These are phyloP conservation scores for Amphirosellinia nigrospora DNA, from an alignment of 495 filamentous ascomycete species.

Conservation along the genomic window DNA sequence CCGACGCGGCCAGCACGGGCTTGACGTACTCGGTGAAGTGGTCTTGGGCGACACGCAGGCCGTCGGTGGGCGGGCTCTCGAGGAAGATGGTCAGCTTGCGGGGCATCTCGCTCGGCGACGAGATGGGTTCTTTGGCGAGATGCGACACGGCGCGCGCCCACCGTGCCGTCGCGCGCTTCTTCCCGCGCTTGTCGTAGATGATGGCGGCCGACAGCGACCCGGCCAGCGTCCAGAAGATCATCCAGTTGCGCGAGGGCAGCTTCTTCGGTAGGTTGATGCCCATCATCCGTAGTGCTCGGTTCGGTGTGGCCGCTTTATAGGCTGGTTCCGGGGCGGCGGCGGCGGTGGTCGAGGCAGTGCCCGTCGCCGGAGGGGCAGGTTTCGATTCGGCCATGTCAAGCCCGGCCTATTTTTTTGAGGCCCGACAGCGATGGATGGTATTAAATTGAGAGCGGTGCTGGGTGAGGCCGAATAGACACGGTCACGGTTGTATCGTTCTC, in stretches of 20 bases:
- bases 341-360: conserved; percentile 27
- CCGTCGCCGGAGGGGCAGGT: conserved; percentile 12
- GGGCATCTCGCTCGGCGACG: conserved; percentile 69
- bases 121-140: conserved; percentile 76
- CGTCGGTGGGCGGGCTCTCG: conserved; percentile 83
- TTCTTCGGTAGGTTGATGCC: conserved; percentile 79
- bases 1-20: conserved; percentile 86
- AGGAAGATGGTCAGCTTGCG: conserved; percentile 88
- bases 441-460: not conserved
- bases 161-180: conserved; percentile 78
- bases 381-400: conserved; percentile 27
- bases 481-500: not conserved
- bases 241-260: conserved; percentile 96
- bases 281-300: conserved; percentile 77
- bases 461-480: not conserved
- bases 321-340: conserved; percentile 31
- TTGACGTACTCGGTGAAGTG: conserved; percentile 97
- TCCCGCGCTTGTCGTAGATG: conserved; percentile 89
- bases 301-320: conserved; percentile 59
- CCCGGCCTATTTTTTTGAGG: not conserved
- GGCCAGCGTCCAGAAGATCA: conserved; percentile 86
- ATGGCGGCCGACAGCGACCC: conserved; percentile 77
- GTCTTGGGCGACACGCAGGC: conserved; percentile 79
- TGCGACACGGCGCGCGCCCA: conserved; percentile 91
- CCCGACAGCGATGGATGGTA: too few species aligned